Percentiles rank a stretch among this genome's conserved stretches.
These are phyloP conservation scores for Tetracladium maxilliforme DNA, from an alignment of 2,329 filamentous ascomycete genomes.

Conservation along the genomic window DNA sequence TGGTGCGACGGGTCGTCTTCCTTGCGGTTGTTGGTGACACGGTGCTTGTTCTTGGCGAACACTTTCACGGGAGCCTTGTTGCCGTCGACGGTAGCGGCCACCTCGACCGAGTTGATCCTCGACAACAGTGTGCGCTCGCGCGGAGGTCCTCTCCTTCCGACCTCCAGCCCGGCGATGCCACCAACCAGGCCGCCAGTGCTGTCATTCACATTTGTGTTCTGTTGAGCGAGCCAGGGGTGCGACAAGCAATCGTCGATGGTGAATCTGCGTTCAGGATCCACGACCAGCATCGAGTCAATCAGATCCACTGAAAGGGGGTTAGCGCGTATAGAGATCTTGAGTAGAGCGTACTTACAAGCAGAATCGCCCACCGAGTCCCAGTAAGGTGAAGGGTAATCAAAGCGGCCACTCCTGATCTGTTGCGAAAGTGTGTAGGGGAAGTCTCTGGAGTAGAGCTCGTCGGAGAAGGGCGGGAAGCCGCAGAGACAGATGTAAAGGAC, in stretches of 20 bases:
- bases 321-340: neutral
- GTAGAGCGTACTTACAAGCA: too few relatives aligned
- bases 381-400: slow-evolving; percentile 92
- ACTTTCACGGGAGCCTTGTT: slow-evolving; percentile 53
- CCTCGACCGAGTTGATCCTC: slow-evolving; percentile 61
- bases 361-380: slow-evolving; percentile 83
- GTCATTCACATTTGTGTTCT: slow-evolving; percentile 49
- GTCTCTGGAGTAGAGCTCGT: slow-evolving; percentile 69
- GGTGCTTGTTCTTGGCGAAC: slow-evolving; percentile 53
- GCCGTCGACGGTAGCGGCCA: slow-evolving; percentile 38
- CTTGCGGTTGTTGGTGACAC: slow-evolving; percentile 26
- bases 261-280: slow-evolving; percentile 70
- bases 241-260: slow-evolving; percentile 82
- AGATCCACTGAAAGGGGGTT: slow-evolving; percentile 57
- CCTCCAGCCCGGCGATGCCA: slow-evolving; percentile 70
- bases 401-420: slow-evolving; percentile 78
- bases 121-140: slow-evolving; percentile 79
- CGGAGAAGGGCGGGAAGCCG: slow-evolving; percentile 92
- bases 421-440: slow-evolving; percentile 79
- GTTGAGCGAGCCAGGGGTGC: slow-evolving; percentile 76
- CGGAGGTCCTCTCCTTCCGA: slow-evolving; percentile 63
- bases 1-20: slow-evolving; percentile 55
- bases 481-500: slow-evolving; percentile 95
- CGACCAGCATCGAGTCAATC: slow-evolving; percentile 88
- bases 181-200: slow-evolving; percentile 87